Evolutionary conservation across 768 basidiomycete genomes (phyloP), one percentile per base, ranked within the genome.

Genomic region (Paxillus ammoniavirescens): DNA sequence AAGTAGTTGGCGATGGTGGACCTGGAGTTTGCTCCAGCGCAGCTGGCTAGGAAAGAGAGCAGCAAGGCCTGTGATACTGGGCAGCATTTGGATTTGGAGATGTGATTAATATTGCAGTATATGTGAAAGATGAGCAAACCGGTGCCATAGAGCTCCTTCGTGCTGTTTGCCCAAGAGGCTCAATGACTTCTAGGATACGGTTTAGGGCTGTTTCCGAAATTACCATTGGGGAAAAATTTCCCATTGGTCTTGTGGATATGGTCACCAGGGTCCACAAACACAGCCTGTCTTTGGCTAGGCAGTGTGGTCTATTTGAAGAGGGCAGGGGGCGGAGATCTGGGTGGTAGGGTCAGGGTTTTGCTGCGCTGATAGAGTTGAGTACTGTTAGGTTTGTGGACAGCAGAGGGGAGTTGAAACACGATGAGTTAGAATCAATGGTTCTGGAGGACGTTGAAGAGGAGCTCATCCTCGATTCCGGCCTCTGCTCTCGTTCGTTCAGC

Each of bases 81-180:
- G 0, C 68, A 66, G 2, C 73, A 51, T 5, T 67, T 48, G 0
- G 23, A 9, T 42, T 80, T 78, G 3, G 69, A 50, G 0, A 78
- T 60, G 3, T 37, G 21, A 8, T 53, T 49, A 0, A 33, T 9
- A 53, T 82, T 72, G 47, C 77, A 79, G 47, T 71, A 78, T 0
- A 71, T 59, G 41, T 80, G 78, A 42, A 47, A 81, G 0, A 64
- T 53, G 0, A 77, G 60, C 0, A 81, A 61, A 1, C 79, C 74
- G 0, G 73, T 54, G 0, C 72, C 75, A 55, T 81, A 79, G 0
- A 68, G 60, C 14, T 66, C 65, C 1, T 53, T 40, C 0, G 77
- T 80, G 5, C 56, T 50, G 8, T 65, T 57, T 1, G 58, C 66
- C 68, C 69, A 77, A 0, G 68, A 65, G 1, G 41, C 35, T 0